These are phyloP conservation scores for Oryza coarctata DNA, from an alignment of 176 grass and related monocot genomes.

Conservation along the genomic window DNA sequence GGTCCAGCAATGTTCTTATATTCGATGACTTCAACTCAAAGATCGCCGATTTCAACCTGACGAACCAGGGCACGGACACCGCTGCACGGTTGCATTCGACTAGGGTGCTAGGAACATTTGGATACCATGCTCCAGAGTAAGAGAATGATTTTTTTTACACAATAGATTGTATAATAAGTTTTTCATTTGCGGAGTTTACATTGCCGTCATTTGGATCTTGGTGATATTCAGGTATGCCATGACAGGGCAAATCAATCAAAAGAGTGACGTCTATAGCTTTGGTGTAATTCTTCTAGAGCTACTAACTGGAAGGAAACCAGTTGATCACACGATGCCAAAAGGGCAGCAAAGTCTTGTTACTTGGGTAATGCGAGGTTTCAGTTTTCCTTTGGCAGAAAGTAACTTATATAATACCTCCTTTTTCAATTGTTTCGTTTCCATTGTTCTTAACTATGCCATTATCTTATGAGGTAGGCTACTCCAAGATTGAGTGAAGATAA, in stretches of 20 bases:
- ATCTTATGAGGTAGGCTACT: slow-evolving; percentile 58
- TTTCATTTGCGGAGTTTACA: neutral
- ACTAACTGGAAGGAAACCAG: slow-evolving; percentile 78
- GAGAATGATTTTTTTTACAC: neutral
- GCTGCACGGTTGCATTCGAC: slow-evolving; percentile 76
- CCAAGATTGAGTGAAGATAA: slow-evolving; percentile 92
- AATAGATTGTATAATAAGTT: neutral
- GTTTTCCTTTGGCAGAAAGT: neutral
- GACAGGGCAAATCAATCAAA: slow-evolving; percentile 86
- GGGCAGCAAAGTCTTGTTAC: slow-evolving; percentile 92
- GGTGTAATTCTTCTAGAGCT: slow-evolving; percentile 76
- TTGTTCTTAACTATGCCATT: neutral
- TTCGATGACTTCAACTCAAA: slow-evolving; percentile 72
- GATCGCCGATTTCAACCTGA: slow-evolving; percentile 76
- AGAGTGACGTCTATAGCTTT: slow-evolving; percentile 84
- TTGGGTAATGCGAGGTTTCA: slow-evolving; percentile 38
- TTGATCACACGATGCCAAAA: slow-evolving; percentile 86
- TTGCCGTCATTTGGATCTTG: neutral
- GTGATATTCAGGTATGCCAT: slow-evolving; percentile 62
- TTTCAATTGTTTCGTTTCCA: neutral
- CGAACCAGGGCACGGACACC: slow-evolving; percentile 72
- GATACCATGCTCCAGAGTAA: slow-evolving; percentile 89
- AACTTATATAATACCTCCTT: neutral
- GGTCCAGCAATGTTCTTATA: slow-evolving; percentile 79
- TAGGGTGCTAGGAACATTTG: slow-evolving; percentile 77